Evolutionary conservation across 805 yeast species (phyloP).

Genomic region (Suhomyces faveliae): DNA sequence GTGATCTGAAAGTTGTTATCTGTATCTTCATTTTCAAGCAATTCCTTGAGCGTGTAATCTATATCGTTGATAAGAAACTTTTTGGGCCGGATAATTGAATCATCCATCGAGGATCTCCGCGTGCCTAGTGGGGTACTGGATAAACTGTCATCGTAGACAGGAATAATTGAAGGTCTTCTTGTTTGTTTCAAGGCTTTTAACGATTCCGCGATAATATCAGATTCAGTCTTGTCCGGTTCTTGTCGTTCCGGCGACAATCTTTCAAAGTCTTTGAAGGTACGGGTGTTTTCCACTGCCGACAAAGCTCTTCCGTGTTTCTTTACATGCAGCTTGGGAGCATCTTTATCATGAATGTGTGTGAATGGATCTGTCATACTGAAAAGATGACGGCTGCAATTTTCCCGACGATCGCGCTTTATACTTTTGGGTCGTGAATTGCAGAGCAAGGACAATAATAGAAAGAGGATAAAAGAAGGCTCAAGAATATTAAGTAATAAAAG

Average conservation of each 20-base stretch:
- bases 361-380: not conserved
- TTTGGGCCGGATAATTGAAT: conserved; percentile 30
- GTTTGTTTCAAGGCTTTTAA: not conserved
- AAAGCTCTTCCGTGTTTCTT: not conserved
- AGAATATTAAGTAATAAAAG: no score
- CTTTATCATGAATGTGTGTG: not conserved
- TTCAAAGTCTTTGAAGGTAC: not conserved
- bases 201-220: not conserved
- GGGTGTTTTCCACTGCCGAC: not conserved
- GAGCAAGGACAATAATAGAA: no score
- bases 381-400: no score
- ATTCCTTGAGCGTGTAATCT: conserved; percentile 64
- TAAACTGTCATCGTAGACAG: conserved; percentile 19
- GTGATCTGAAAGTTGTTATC: conserved; percentile 83
- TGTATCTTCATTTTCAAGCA: conserved; percentile 78
- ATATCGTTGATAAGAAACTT: conserved; percentile 74
- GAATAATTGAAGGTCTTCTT: conserved; percentile 30
- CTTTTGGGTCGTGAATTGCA: not conserved
- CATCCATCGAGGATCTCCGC: conserved; percentile 36
- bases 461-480: no score
- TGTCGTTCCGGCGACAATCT: not conserved
- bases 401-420: not conserved
- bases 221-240: no score
- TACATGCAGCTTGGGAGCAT: not conserved
- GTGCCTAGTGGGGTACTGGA: not conserved